Percentiles rank a stretch among this genome's conserved stretches.
These are phyloP conservation scores for Mycena crocata DNA, from an alignment of 768 basidiomycete genomes.

Conservation along the genomic window DNA sequence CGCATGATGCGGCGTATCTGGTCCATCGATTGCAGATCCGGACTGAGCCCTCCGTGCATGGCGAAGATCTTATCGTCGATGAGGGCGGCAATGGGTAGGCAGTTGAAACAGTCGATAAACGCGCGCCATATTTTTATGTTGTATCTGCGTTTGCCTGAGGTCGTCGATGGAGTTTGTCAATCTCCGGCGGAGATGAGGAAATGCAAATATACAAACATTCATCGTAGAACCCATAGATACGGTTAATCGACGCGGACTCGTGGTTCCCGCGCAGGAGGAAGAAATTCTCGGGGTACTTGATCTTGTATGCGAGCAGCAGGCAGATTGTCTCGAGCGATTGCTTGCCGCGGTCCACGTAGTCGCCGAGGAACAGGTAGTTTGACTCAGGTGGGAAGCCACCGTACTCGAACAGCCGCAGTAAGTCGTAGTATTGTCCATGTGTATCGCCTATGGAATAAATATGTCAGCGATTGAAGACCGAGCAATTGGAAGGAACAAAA, in stretches of 20 bases:
- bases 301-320: slow-evolving; percentile 98
- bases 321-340: slow-evolving; percentile 99
- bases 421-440: slow-evolving; percentile 99
- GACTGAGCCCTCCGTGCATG: slow-evolving; percentile 98
- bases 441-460: slow-evolving; percentile 79
- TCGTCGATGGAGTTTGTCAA: slow-evolving; percentile 6
- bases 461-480: neutral
- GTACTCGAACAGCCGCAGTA: slow-evolving; percentile 97
- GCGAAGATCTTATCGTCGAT: slow-evolving; percentile 99
- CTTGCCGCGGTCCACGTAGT: slow-evolving; percentile 99
- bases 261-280: slow-evolving; percentile 99
- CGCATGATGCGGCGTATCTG: slow-evolving; percentile 99
- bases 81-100: slow-evolving; percentile 97
- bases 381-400: slow-evolving; percentile 99
- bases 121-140: slow-evolving; percentile 99
- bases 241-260: slow-evolving; percentile 98
- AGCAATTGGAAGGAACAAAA: slow-evolving; percentile 24
- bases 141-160: slow-evolving; percentile 96
- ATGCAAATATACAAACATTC: slow-evolving; percentile 80
- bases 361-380: slow-evolving; percentile 98
- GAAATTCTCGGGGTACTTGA: slow-evolving; percentile 99
- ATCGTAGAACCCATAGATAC: slow-evolving; percentile 99
- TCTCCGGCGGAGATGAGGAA: neutral
- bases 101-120: slow-evolving; percentile 99
- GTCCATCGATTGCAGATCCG: slow-evolving; percentile 98